Evolutionary conservation across 371 early-diverging fungal genomes (phyloP), one percentile per base, ranked within the genome.

Genomic region (Syncephalastrum racemosum): DNA sequence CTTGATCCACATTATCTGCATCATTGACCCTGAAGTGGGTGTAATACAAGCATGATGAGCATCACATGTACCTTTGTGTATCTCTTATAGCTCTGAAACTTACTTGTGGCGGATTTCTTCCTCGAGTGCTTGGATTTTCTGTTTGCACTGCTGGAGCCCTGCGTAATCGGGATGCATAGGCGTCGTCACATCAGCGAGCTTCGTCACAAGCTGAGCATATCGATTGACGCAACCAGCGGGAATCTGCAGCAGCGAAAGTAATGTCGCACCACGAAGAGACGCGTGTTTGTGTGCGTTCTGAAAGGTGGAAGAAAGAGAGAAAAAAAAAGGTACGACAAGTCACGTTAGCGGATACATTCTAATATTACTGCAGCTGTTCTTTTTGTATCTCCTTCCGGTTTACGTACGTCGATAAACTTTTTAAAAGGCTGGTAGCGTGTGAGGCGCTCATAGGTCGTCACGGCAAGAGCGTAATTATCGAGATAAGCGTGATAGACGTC

Each of bases 381-480:
- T 54, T 54, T 27, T 27, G 6, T 31, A 10, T 31, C 31, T 31
- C 12, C 36, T 2, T 31, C 10, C 10, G 6, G 36, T 8, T 31
- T 31, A 58, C 67, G 66, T 66, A 66, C 77, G 50, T 74, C 74
- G 46, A 77, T 61, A 55, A 73, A 77, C 53, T 77, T 77, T 48
- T 74, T 74, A 31, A 77, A 77, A 3, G 78, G 74, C 42, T 69
- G 68, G 41, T 71, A 73, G 51, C 70, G 54, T 20, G 68, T 59
- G 12, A 77, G 53, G 22, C 74, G 60, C 42, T 77, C 78, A 57
- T 69, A 71, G 4, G 74, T 77, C 19, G 74, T 71, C 8, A 77
- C 59, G 8, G 70, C 62, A 14, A 70, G 62, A 54, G 50, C 71
- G 47, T 77, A 77, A 49, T 77, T 71, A 12, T 65, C 64, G 7